phyloP scores from a whole-genome alignment of 139 green algal species.

The Helicosporidium sp. region DNA sequence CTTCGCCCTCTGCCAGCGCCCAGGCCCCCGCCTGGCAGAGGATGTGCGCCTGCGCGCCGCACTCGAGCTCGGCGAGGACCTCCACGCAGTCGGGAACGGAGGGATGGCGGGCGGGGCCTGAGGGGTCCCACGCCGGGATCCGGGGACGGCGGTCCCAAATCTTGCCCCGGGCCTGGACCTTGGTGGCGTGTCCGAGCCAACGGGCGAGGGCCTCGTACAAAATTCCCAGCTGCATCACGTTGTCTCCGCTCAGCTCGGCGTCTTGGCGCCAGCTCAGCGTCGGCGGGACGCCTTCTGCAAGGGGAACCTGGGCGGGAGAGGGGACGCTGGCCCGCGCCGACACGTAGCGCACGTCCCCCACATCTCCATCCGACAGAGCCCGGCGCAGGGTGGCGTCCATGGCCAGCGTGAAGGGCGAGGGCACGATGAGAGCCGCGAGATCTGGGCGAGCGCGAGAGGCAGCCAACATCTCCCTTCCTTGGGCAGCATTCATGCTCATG shows the following conservation, averaged over 20 bases:
- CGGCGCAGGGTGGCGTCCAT: background rate
- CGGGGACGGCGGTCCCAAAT: too few relatives aligned
- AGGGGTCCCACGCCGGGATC: too few relatives aligned
- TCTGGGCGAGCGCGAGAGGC: background rate
- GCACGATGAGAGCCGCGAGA: slow-evolving; percentile 14
- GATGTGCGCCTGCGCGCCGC: slow-evolving; percentile 18
- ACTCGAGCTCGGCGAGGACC: slow-evolving; percentile 11
- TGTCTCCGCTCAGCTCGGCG: slow-evolving; percentile 4
- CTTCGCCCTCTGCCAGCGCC: too few relatives aligned
- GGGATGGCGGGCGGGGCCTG: too few relatives aligned
- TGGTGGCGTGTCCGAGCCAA: slow-evolving; percentile 13
- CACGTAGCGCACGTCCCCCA: slow-evolving; percentile 2
- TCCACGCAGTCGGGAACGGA: slow-evolving; percentile 18
- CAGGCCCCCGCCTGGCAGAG: too few relatives aligned
- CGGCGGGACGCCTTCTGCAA: too few relatives aligned
- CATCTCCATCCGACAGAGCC: background rate
- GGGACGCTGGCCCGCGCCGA: slow-evolving; percentile 7
- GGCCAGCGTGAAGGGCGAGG: slow-evolving; percentile 9
- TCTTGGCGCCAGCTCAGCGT: background rate
- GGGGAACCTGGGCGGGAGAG: too few relatives aligned
- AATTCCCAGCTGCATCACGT: slow-evolving; percentile 16
- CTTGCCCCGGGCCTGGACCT: slow-evolving; percentile 8
- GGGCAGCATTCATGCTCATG: slow-evolving; percentile 12
- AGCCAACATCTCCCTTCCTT: slow-evolving; percentile 12
- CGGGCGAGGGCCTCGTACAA: slow-evolving; percentile 17